A percentile compares a stretch with the other conserved stretches of the same genome.
phyloP scores from a whole-genome alignment of 1,284 basidiomycete species.

The Papiliotrema fonsecae region DNA sequence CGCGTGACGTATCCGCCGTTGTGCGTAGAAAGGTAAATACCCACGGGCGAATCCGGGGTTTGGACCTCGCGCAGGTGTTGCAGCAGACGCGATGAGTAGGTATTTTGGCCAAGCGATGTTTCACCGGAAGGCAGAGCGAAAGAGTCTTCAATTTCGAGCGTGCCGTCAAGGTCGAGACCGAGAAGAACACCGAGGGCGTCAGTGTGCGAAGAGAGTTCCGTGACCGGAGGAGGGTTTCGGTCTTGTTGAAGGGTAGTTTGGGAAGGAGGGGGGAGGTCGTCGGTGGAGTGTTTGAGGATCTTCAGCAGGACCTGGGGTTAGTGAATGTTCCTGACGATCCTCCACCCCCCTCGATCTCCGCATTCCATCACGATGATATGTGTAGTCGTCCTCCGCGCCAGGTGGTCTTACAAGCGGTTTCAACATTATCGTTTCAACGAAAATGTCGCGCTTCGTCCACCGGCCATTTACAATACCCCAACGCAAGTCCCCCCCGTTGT shows the following conservation, averaged over 20 bases:
- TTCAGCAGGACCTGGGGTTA: conserved; percentile 74
- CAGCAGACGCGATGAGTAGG: conserved; percentile 41
- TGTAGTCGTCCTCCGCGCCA: too few relatives aligned
- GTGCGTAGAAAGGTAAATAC: conserved; percentile 89
- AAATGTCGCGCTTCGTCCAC: too few relatives aligned
- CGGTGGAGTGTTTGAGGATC: conserved; percentile 69
- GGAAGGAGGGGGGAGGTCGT: conserved; percentile 41
- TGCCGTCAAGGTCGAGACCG: conserved; percentile 86
- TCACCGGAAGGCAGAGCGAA: conserved; percentile 65
- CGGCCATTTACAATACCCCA: too few relatives aligned
- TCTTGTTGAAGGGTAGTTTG: conserved; percentile 31
- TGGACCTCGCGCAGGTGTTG: conserved; percentile 61
- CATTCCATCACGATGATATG: too few relatives aligned
- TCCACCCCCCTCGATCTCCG: too few relatives aligned
- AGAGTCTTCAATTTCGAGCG: conserved; percentile 85
- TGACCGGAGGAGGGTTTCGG: conserved; percentile 41
- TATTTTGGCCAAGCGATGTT: conserved; percentile 32
- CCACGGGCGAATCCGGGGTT: conserved; percentile 89
- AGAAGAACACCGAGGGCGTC: conserved; percentile 78
- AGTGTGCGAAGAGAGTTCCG: conserved; percentile 43
- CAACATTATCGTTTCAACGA: too few relatives aligned
- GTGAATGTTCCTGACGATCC: not conserved
- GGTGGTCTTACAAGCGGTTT: too few relatives aligned
- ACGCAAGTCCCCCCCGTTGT: too few relatives aligned
- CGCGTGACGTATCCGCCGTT: conserved; percentile 90